A percentile compares a stretch with the other conserved stretches of the same genome.
Conservation (phyloP, 257 asterid genomes). For the Haberlea rhodopensis region DNA sequence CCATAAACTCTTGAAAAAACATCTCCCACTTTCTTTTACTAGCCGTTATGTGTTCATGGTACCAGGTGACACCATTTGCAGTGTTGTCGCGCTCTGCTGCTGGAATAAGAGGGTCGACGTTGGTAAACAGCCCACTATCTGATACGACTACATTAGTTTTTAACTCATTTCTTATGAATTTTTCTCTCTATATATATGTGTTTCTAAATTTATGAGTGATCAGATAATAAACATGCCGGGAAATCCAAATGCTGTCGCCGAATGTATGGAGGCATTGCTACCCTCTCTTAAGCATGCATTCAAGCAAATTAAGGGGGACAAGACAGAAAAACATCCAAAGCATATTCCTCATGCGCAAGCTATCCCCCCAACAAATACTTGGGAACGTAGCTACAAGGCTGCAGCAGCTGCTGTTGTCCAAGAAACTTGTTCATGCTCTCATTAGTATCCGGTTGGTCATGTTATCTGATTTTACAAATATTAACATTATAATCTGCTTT, state of each 20-base stretch:
- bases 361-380: background rate
- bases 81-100: conserved; percentile 94
- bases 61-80: conserved; percentile 93
- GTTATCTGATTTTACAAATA: background rate
- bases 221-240: conserved; percentile 99
- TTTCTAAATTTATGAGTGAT: background rate
- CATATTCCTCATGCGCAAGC: background rate
- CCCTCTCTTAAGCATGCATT: conserved; percentile 96
- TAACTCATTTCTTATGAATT: background rate
- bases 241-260: conserved; percentile 93
- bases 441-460: background rate
- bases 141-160: background rate
- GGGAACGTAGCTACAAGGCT: background rate
- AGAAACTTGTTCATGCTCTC: background rate
- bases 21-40: background rate
- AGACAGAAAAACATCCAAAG: background rate
- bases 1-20: background rate
- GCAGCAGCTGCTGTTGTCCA: background rate
- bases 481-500: background rate
- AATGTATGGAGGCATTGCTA: conserved; percentile 73
- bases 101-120: conserved; percentile 94
- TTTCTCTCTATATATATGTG: background rate
- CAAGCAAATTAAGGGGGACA: conserved; percentile 44
- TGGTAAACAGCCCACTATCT: conserved; percentile 6
- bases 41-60: conserved; percentile 22